Evolutionary conservation across 345 rosid genomes (phyloP), one percentile per base, ranked within the genome.

Genomic region (Cardiospermum halicacabum): DNA sequence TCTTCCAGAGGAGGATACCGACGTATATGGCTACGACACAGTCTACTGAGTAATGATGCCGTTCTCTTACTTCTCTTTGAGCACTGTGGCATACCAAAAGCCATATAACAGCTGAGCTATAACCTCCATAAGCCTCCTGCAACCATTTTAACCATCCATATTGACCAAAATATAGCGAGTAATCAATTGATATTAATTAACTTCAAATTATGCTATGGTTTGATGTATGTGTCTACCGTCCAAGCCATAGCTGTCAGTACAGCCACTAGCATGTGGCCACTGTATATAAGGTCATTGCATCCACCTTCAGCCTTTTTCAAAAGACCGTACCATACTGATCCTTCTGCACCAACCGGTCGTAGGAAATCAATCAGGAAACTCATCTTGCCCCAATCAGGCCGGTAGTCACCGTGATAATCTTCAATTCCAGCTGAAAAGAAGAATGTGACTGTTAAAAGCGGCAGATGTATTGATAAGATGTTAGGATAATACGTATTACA

Each of bases 211-310:
- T n/a, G n/a, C n/a, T n/a, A n/a, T n/a, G n/a, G n/a, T 62, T 22
- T 48, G 15, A 18, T 25, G 31, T 16, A 56, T 24, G 53, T 56
- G 53, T 43, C 31, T 87, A 92, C 96, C 82, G 85, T 93, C 98
- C 98, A 93, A 42, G 98, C 98, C 97, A 90, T 93, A 51, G 98
- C 98, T 32, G 98, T 90, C 56, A 90, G 75, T 2, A 88, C 94
- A 64, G 94, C 90, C 64, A 93, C 97, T 62, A 90, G 90, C 98
- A 90, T 88, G 81, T 93, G 97, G 51, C 97, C 98, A 62, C 98
- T 90, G 76, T 85, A 93, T 58, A 93, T 30, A 60, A 93, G 96
- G 71, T 93, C 98, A 79, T 93, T 90, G 87, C 98, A 93, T 67
- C 98, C 98, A 25, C 98, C 98, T 56, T 94, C 89, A 12, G 98